A percentile compares a stretch with the other conserved stretches of the same genome.
Conservation (phyloP, 495 filamentous ascomycete genomes). For the Aspergillus nidulans region DNA sequence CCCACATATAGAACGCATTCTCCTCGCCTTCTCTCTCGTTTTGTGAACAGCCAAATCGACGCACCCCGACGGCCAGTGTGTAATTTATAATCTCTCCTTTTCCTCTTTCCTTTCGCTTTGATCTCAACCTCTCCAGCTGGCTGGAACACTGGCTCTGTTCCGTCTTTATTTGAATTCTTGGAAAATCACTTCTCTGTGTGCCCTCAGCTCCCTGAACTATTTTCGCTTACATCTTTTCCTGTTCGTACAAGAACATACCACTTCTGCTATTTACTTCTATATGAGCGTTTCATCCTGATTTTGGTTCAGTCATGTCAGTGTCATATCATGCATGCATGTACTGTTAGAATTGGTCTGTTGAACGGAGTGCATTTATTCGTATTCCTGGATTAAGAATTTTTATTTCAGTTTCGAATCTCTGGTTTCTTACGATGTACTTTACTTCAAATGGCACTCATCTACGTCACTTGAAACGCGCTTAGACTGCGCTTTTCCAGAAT, state of each 20-base stretch:
- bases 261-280: not conserved
- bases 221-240: not conserved
- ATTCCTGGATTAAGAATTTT: not conserved
- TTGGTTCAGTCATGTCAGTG: not conserved
- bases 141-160: conserved; percentile 8
- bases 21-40: not conserved
- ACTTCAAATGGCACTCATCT: not conserved
- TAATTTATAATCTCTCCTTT: conserved; percentile 23
- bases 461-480: not conserved
- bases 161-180: conserved; percentile 8
- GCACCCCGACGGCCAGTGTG: conserved; percentile 5
- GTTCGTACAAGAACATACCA: not conserved
- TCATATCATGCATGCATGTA: not conserved
- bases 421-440: not conserved
- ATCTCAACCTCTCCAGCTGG: not conserved
- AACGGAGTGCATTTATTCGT: not conserved
- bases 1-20: conserved; percentile 20
- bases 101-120: not conserved
- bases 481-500: not conserved
- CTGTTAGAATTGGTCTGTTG: conserved; percentile 2
- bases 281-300: not conserved
- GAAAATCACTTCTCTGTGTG: not conserved
- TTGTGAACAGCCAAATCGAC: not conserved
- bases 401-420: not conserved
- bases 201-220: not conserved